Percentiles rank a stretch among this genome's conserved stretches.
Evolutionary conservation across 257 asterid genomes (phyloP).

Genomic region (Agastache rugosa): DNA sequence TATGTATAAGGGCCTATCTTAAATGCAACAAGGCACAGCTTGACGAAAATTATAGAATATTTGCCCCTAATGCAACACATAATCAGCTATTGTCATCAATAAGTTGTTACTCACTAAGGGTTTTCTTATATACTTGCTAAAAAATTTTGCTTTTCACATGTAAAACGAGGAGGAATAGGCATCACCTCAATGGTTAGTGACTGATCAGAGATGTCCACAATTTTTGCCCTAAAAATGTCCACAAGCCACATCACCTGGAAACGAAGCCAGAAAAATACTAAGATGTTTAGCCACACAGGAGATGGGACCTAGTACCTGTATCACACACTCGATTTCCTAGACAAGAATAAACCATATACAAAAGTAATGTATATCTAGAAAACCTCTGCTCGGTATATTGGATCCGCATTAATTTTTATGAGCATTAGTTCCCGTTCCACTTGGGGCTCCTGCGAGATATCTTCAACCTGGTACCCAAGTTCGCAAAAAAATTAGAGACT

Average conservation of each 20-base stretch:
- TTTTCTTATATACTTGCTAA: constrained; percentile 14
- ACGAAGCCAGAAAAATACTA: constrained; percentile 21
- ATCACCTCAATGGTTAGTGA: constrained; percentile 93
- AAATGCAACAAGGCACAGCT: constrained; percentile 6
- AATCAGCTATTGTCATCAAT: constrained; percentile 2
- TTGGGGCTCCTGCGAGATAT: constrained; percentile 90
- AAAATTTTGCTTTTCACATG: constrained; percentile 1
- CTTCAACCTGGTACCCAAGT: constrained; percentile 70
- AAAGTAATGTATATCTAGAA: constrained; percentile 3
- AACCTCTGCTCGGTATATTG: constrained; percentile 74
- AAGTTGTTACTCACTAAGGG: constrained; percentile 10
- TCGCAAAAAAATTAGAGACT: constrained; percentile 27
- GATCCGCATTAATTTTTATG: constrained; percentile 87
- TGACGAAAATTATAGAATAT: background rate
- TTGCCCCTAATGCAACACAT: background rate
- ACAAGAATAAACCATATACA: constrained; percentile 11
- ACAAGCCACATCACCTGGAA: constrained; percentile 94
- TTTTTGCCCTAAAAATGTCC: constrained; percentile 90
- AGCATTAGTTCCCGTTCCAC: constrained; percentile 98
- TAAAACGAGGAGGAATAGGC: constrained; percentile 9
- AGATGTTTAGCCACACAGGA: constrained; percentile 1
- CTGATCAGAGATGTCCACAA: constrained; percentile 91
- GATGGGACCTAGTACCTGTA: constrained; percentile 7
- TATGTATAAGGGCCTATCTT: background rate
- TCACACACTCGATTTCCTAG: background rate